phyloP scores from a whole-genome alignment of 768 basidiomycete species.

The Amanita molliuscula region DNA sequence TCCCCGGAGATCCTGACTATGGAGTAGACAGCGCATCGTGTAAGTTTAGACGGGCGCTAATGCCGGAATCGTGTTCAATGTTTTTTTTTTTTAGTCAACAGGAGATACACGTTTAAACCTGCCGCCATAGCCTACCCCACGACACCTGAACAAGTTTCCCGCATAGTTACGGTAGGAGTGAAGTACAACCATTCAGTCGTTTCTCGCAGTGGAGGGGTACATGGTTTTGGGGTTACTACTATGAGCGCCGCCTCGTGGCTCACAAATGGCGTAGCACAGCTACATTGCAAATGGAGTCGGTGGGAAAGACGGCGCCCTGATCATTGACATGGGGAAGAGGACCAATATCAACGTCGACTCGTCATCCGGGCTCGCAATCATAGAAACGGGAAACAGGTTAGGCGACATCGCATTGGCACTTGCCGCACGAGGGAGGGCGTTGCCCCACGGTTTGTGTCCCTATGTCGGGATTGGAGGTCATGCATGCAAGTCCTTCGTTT shows the following conservation, averaged over 20 bases:
- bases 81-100: conserved; percentile 15
- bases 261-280: conserved; percentile 25
- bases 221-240: conserved; percentile 7
- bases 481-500: conserved; percentile 17
- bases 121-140: conserved; percentile 19
- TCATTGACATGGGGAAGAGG: conserved; percentile 35
- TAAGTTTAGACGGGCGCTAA: background rate
- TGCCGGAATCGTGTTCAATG: background rate
- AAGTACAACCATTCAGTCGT: conserved; percentile 19
- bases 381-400: conserved; percentile 33
- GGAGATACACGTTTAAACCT: conserved; percentile 19
- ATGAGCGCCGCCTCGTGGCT: background rate
- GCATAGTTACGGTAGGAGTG: conserved; percentile 17
- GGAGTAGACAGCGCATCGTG: background rate
- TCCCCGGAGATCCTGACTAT: conserved; percentile 1
- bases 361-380: conserved; percentile 23
- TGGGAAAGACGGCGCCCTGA: conserved; percentile 30
- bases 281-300: conserved; percentile 41
- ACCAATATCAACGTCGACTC: conserved; percentile 23
- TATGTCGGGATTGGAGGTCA: conserved; percentile 47
- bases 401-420: conserved; percentile 35
- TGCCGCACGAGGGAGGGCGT: conserved; percentile 27
- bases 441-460: conserved; percentile 46
- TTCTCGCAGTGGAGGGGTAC: conserved; percentile 34
- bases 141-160: conserved; percentile 17